Evolutionary conservation across 345 rosid species (phyloP), one percentile per base, ranked within the genome.

Genomic region (Linum tenue): DNA sequence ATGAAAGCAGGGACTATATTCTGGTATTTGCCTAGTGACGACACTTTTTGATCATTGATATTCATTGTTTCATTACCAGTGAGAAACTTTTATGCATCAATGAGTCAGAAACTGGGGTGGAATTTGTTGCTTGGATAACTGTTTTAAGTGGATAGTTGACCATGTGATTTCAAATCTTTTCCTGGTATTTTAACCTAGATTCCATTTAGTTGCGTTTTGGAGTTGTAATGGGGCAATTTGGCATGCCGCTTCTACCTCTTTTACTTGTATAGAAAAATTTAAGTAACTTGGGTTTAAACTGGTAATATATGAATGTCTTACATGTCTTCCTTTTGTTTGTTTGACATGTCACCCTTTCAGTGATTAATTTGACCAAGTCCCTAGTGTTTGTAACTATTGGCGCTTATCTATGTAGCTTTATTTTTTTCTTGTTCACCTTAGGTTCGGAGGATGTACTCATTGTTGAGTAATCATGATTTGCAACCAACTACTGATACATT

Each of bases 401-500:
- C 35, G 12, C 37, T 5, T 57, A 39, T 40, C 64, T 36, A 22
- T 57, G 17, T 62, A 37, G n/a, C 63, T 31, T 61, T 15, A 6
- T 56, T 43, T 59, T 62, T 59, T 8, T 66, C 41, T n/a, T 42
- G 31, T 74, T 62, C 55, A 65, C 37, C 59, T 64, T 60, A 94
- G 99, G 99, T 85, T 65, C 73, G 75, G 66, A 77, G 76, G 77
- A 78, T 94, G 65, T 81, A 80, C 74, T 80, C 89, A 58, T 40
- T 86, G 61, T 82, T 94, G 60, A 63, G 72, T 65, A 67, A 42
- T 55, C 80, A 76, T 69, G 70, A 75, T 57, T 70, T 90, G 88
- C 74, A 74, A 78, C 84, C 97, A 70, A 84, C 72, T 72, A 64
- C 59, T 62, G 96, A 88, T 75, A 88, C 85, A 66, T 84, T 84